phyloP scores from a whole-genome alignment of 371 early-diverging fungal species.

The Rhizopus microsporus region DNA sequence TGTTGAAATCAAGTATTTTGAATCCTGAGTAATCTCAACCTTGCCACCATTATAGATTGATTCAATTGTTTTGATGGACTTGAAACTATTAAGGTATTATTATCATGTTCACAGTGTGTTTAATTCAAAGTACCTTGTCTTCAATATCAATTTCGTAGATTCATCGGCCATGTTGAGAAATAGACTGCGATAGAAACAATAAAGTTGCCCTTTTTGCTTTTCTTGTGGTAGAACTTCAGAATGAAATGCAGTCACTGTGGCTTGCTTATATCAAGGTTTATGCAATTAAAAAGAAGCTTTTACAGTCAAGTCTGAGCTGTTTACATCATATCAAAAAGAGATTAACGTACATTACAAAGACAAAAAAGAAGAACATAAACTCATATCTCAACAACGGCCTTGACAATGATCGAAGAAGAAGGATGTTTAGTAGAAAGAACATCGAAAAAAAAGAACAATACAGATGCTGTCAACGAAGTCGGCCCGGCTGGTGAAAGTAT shows the following conservation, averaged over 20 bases:
- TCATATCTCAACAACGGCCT: no score
- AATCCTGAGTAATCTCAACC: constrained; percentile 72
- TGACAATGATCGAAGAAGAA: no score
- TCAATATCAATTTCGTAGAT: constrained; percentile 26
- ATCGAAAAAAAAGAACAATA: no score
- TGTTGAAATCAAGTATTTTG: constrained; percentile 72
- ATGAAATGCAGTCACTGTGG: constrained; percentile 8
- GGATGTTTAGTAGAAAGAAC: no score
- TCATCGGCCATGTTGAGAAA: constrained; percentile 29
- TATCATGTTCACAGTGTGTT: neutral
- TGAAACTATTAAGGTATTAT: constrained; percentile 57
- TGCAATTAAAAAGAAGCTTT: no score
- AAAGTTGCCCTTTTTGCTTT: constrained; percentile 5
- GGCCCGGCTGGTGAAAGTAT: no score
- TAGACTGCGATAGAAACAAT: neutral
- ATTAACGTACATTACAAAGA: no score
- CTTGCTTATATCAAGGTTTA: neutral
- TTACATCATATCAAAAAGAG: no score
- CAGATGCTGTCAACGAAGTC: no score
- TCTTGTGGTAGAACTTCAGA: neutral
- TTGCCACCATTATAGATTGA: constrained; percentile 95
- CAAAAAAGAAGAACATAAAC: no score
- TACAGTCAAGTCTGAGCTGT: no score
- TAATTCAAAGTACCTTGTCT: constrained; percentile 19
- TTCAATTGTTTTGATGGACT: constrained; percentile 77